Conservation (phyloP, 177 flowering plant species). For the Tripterygium wilfordii region DNA sequence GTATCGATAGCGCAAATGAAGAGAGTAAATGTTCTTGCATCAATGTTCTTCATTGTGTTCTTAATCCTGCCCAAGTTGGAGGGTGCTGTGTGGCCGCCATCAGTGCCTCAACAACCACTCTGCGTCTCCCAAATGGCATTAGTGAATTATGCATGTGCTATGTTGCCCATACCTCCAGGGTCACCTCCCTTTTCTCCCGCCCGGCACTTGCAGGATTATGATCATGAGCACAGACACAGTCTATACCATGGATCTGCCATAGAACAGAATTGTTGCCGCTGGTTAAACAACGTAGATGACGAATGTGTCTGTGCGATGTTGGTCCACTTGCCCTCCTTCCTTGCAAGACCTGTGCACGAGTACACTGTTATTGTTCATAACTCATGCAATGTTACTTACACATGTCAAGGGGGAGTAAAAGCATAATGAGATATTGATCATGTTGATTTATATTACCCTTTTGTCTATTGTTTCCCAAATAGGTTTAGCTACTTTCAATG, state of each 20-base stretch:
- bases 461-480: no score
- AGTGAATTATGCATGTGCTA: conserved; percentile 46
- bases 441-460: no score
- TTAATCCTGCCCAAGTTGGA: conserved; percentile 1
- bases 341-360: conserved; percentile 33
- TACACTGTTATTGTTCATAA: conserved; percentile 28
- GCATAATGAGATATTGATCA: no score
- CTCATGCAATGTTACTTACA: conserved; percentile 26
- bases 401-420: conserved; percentile 24
- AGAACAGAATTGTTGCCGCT: conserved; percentile 37
- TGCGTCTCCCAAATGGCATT: conserved; percentile 48
- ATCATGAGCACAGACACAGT: neutral
- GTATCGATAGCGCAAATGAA: conserved; percentile 8
- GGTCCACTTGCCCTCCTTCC: conserved; percentile 43
- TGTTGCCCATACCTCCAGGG: conserved; percentile 14
- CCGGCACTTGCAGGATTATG: neutral
- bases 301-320: conserved; percentile 51
- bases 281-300: conserved; percentile 41
- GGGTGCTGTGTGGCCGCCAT: neutral
- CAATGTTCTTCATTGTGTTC: conserved; percentile 1
- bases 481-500: no score
- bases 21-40: neutral
- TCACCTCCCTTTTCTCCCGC: conserved; percentile 7
- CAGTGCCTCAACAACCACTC: conserved; percentile 17
- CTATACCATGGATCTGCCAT: conserved; percentile 1